These are phyloP conservation scores for Colletotrichum musicola DNA, from an alignment of 2,329 filamentous ascomycete genomes.

Conservation along the genomic window DNA sequence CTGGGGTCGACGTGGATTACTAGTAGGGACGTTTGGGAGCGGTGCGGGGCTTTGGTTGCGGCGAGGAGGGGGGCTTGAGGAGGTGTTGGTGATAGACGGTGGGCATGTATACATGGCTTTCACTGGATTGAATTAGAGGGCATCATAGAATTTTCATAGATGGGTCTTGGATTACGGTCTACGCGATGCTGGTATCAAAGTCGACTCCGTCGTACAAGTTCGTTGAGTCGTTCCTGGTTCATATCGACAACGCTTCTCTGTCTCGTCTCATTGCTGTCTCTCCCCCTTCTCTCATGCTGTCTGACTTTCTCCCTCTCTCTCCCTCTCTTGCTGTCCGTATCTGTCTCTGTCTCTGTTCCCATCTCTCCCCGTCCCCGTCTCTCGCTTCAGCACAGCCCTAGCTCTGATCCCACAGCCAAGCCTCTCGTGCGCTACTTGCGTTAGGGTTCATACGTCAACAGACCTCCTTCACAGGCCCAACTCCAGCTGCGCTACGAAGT, in stretches of 20 bases:
- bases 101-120: conserved; percentile 3
- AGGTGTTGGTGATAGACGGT: neutral
- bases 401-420: too few species aligned
- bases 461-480: too few species aligned
- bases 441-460: too few species aligned
- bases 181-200: neutral
- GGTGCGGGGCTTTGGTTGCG: conserved; percentile 46
- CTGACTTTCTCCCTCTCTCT: too few species aligned
- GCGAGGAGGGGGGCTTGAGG: neutral
- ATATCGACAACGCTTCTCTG: too few species aligned
- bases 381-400: too few species aligned
- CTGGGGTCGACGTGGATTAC: conserved; percentile 73
- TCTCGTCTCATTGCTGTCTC: too few species aligned
- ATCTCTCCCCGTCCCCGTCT: too few species aligned
- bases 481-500: neutral
- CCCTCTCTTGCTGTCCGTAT: too few species aligned
- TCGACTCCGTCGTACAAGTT: neutral
- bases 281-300: too few species aligned
- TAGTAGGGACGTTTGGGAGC: conserved; percentile 71
- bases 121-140: neutral
- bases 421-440: too few species aligned
- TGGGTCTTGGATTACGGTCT: neutral
- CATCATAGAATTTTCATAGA: neutral
- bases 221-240: neutral
- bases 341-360: too few species aligned